Evolutionary conservation across 306 rosid genomes (phyloP).

Genomic region (Lupinus albus): DNA sequence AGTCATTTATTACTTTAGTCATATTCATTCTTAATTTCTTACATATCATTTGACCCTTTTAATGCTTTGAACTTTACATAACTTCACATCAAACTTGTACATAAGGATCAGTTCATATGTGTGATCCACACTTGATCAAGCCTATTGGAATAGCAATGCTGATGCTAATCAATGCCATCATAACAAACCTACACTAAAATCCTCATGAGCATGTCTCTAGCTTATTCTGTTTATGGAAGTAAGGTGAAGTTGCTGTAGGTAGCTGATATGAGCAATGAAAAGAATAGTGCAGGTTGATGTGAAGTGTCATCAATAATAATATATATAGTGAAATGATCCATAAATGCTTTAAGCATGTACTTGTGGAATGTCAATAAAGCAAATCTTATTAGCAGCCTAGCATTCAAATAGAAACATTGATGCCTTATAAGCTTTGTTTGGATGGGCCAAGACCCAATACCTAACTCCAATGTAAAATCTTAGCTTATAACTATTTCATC

Average conservation of each 20-base stretch:
- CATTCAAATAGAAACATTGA: neutral
- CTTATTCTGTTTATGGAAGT: neutral
- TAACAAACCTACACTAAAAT: conserved; percentile 7
- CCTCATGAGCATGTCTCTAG: neutral
- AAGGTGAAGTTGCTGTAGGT: neutral
- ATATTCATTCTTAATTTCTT: neutral
- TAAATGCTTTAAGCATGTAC: too few relatives aligned
- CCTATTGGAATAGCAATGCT: neutral
- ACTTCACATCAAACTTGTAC: neutral
- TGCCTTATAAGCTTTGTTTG: neutral
- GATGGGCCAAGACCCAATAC: neutral
- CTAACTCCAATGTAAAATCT: neutral
- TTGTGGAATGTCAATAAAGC: neutral
- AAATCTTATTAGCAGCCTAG: too few relatives aligned
- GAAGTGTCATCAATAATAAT: neutral
- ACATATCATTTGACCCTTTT: neutral
- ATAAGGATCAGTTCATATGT: neutral
- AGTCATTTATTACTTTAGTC: too few relatives aligned
- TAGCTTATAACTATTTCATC: neutral
- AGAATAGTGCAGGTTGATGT: conserved; percentile 10
- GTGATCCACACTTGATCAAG: neutral
- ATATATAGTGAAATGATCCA: too few relatives aligned
- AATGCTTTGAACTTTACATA: neutral
- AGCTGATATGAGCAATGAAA: neutral
- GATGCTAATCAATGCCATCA: neutral